phyloP scores from a whole-genome alignment of 129 eudicot genomes.

The Heracleum sosnowskyi region DNA sequence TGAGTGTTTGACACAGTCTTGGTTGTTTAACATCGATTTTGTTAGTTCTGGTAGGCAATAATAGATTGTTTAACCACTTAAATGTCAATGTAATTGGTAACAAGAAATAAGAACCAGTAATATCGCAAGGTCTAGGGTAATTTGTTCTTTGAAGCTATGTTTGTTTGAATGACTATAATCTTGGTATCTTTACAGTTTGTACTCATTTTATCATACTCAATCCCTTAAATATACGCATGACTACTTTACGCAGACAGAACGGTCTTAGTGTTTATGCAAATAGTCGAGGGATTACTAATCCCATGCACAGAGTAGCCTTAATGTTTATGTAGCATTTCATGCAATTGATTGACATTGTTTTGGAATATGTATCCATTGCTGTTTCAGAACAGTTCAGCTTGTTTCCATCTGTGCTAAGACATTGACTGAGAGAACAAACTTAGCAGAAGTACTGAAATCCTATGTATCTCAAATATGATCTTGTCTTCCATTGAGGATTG shows the following conservation, averaged over 20 bases:
- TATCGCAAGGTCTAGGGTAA: background rate
- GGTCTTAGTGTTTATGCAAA: background rate
- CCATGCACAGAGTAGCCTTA: background rate
- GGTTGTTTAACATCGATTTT: background rate
- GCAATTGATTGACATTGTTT: background rate
- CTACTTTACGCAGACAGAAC: background rate
- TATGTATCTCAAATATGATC: background rate
- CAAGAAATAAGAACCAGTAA: background rate
- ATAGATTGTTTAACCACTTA: background rate
- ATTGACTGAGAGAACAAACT: background rate
- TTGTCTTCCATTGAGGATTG: background rate
- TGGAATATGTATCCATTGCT: background rate
- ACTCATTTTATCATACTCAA: background rate
- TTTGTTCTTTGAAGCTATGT: background rate
- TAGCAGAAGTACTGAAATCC: too few species aligned
- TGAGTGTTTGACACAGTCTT: background rate
- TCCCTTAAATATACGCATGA: background rate
- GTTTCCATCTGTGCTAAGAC: background rate
- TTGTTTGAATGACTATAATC: background rate
- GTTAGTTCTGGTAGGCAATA: background rate
- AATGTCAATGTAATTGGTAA: background rate
- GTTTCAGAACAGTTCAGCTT: background rate
- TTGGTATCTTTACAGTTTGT: background rate
- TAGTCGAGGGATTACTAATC: background rate
- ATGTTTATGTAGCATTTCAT: background rate